Evolutionary conservation across 768 basidiomycete genomes (phyloP).

Genomic region (Xerocomellus intermedius): DNA sequence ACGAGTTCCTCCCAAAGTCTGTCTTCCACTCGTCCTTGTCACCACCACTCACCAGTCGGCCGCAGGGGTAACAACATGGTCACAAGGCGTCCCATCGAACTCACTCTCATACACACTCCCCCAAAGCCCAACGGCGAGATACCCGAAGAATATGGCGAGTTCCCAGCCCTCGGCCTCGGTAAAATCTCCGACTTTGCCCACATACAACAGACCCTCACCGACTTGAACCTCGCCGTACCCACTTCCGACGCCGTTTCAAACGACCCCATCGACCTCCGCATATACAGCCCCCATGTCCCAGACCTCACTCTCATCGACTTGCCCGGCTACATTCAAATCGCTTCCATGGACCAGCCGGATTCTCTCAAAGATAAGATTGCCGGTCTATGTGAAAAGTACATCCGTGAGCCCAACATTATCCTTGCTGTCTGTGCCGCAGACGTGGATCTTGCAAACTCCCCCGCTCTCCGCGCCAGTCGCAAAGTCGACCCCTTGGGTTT

Average conservation of each 20-base stretch:
- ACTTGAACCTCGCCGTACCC: conserved; percentile 93
- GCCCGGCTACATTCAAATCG: conserved; percentile 95
- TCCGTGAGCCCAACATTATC: conserved; percentile 99
- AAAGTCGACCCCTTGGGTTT: conserved; percentile 93
- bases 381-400: conserved; percentile 89
- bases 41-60: not conserved
- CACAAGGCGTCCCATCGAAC: conserved; percentile 94
- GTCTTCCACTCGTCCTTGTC: conserved; percentile 31
- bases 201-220: conserved; percentile 90
- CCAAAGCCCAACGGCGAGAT: conserved; percentile 46
- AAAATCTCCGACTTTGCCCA: conserved; percentile 89
- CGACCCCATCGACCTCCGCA: conserved; percentile 94
- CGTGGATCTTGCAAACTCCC: conserved; percentile 97
- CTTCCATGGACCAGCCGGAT: conserved; percentile 95
- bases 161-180: conserved; percentile 85
- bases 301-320: conserved; percentile 97
- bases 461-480: conserved; percentile 88
- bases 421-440: conserved; percentile 99
- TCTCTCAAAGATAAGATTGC: conserved; percentile 91
- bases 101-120: conserved; percentile 94
- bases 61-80: conserved; percentile 98
- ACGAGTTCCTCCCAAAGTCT: conserved; percentile 97
- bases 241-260: conserved; percentile 88
- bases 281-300: conserved; percentile 93
- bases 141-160: conserved; percentile 86